These are phyloP conservation scores for Xylaria bambusicola DNA, from an alignment of 495 filamentous ascomycete genomes.

Conservation along the genomic window DNA sequence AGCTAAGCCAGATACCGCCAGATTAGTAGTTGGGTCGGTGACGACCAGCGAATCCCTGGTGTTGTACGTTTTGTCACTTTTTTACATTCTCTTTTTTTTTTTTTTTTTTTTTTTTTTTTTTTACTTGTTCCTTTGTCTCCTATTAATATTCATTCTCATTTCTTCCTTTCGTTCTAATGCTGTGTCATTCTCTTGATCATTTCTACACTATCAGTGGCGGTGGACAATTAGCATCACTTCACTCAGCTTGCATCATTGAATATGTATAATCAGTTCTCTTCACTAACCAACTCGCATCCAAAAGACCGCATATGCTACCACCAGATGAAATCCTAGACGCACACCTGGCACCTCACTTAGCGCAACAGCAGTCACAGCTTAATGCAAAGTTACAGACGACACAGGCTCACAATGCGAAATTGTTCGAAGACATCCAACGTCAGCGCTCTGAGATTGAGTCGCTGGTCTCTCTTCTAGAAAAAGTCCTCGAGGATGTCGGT, in stretches of 20 bases:
- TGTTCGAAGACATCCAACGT: constrained; percentile 61
- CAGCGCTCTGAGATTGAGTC: constrained; percentile 76
- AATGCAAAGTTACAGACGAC: constrained; percentile 61
- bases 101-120: constrained; percentile 15
- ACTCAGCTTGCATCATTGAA: too few species aligned
- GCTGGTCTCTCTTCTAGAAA: constrained; percentile 65
- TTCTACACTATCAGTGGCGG: too few species aligned
- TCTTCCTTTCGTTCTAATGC: too few species aligned
- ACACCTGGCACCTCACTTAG: constrained; percentile 69
- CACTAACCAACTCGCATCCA: neutral
- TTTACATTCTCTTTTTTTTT: constrained; percentile 17
- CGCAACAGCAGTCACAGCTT: constrained; percentile 60
- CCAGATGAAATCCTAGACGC: constrained; percentile 65
- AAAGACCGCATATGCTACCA: constrained; percentile 76
- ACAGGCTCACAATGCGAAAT: constrained; percentile 62
- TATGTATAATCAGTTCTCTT: constrained; percentile 8
- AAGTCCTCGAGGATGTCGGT: constrained; percentile 69
- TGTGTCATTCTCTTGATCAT: too few species aligned
- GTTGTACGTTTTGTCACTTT: constrained; percentile 45
- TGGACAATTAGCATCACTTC: too few species aligned
- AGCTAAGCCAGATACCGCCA: constrained; percentile 40
- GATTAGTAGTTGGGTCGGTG: constrained; percentile 54
- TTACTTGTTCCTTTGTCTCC: constrained; percentile 16
- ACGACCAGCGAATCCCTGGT: constrained; percentile 51
- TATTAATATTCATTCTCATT: constrained; percentile 25